Percentiles rank a stretch among this genome's conserved stretches.
Evolutionary conservation across 208 protist genomes (phyloP).

Genomic region (Leishmania mexicana): DNA sequence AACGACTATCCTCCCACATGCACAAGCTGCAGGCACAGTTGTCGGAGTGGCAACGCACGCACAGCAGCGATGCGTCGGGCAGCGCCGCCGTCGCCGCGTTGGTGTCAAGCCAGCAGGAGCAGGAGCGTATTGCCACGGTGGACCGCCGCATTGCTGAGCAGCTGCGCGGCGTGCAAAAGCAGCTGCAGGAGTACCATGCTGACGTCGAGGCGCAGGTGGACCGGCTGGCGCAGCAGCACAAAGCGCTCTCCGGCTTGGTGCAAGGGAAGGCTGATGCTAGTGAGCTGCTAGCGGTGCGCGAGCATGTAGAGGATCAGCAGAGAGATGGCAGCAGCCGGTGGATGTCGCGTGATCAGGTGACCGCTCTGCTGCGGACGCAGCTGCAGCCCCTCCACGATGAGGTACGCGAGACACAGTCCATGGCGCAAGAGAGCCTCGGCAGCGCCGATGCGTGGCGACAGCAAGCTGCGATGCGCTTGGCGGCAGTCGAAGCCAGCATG

Average conservation of each 20-base stretch:
- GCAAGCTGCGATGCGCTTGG: constrained; percentile 23
- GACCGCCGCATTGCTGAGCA: constrained; percentile 21
- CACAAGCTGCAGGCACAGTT: constrained; percentile 31
- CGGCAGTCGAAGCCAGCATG: constrained; percentile 21
- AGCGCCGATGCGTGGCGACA: constrained; percentile 20
- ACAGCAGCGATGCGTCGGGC: constrained; percentile 23
- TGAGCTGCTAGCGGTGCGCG: constrained; percentile 13
- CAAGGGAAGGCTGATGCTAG: constrained; percentile 24
- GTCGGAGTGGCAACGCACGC: constrained; percentile 17
- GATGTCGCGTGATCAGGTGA: constrained; percentile 19
- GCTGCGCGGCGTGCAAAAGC: constrained; percentile 12
- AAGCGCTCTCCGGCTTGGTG: constrained; percentile 24
- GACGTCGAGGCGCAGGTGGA: constrained; percentile 20
- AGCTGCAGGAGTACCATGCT: constrained; percentile 19
- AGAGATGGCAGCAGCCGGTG: constrained; percentile 7
- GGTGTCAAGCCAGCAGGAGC: neutral
- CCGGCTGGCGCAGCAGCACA: constrained; percentile 29
- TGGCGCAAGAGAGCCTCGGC: constrained; percentile 22
- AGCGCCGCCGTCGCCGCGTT: neutral
- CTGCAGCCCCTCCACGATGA: constrained; percentile 29
- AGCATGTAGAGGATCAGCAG: constrained; percentile 26
- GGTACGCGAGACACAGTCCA: constrained; percentile 18
- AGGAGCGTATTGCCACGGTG: constrained; percentile 14
- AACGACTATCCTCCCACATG: constrained; percentile 18
- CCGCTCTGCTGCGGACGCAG: constrained; percentile 11